Evolutionary conservation across 2,329 filamentous ascomycete species (phyloP), one percentile per base, ranked within the genome.

Genomic region (Elsinoe perseae): DNA sequence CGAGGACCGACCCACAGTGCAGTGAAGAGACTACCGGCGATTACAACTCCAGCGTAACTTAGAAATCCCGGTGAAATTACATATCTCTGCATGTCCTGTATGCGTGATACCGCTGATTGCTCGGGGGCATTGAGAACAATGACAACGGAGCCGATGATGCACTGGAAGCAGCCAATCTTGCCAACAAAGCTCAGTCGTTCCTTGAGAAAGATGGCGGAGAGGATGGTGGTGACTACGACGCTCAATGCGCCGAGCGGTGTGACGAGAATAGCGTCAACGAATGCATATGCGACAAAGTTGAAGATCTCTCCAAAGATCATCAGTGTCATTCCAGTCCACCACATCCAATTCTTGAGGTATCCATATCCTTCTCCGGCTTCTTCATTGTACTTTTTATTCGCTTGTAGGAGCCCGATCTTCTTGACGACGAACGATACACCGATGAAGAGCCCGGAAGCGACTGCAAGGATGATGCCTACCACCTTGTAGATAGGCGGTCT

Each of bases 231-330:
- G 60, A 97, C 85, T 55, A 98, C 93, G 59, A 97, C 93, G 1
- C 89, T 89, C 52, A 97, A 76, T 2, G 92, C 92, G 60, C 92
- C 92, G 55, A 97, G 77, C 3, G 92, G 91, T 0, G 92, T 96
- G 56, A 97, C 92, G 61, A 97, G 76, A 64, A 97, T 96, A 59
- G 92, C 92, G 70, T 97, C 93, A 60, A 93, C 93, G 65, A 97
- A 97, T 57, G 90, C 89, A 68, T 97, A 97, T 55, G 93, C 93
- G 68, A 92, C 89, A 69, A 97, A 95, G 73, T 98, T 98, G 81
- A 89, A 95, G 57, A 95, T 82, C 72, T 98, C 93, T 63, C 93
- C 93, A 42, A 97, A 65, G 64, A 97, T 95, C 93, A 98, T 97
- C 58, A 97, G 79, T 0, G 77, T 90, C 93, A 98, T 97, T 64